Evolutionary conservation across 371 early-diverging fungal species (phyloP).

Genomic region (Blakeslea trispora): DNA sequence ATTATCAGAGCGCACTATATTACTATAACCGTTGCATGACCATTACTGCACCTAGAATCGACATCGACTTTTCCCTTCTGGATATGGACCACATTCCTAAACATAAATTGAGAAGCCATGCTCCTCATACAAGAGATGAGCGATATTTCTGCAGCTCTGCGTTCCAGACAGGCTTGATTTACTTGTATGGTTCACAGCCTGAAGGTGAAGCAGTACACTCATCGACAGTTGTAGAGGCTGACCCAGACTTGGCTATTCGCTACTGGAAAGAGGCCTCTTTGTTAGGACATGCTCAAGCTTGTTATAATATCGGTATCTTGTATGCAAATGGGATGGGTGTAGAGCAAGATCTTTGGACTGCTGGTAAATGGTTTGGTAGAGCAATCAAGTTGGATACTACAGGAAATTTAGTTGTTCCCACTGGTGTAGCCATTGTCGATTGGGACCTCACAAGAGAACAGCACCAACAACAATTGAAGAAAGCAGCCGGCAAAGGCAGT

Average conservation of each 20-base stretch:
- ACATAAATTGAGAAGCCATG: slow-evolving; percentile 36
- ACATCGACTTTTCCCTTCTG: slow-evolving; percentile 40
- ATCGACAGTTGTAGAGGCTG: slow-evolving; percentile 30
- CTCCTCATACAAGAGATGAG: slow-evolving; percentile 46
- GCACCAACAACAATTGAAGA: slow-evolving; percentile 11
- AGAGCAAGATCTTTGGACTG: slow-evolving; percentile 35
- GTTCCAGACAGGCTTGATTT: slow-evolving; percentile 52
- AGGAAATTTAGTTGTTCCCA: slow-evolving; percentile 39
- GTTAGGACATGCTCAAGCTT: slow-evolving; percentile 53
- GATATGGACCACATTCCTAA: slow-evolving; percentile 38
- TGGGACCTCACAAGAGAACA: slow-evolving; percentile 43
- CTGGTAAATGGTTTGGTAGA: slow-evolving; percentile 55
- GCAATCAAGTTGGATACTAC: slow-evolving; percentile 48
- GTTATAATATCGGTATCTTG: slow-evolving; percentile 50
- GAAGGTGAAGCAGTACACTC: slow-evolving; percentile 44
- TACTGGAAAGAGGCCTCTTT: slow-evolving; percentile 54
- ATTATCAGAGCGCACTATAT: slow-evolving; percentile 42
- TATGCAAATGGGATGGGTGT: slow-evolving; percentile 52
- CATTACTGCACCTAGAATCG: slow-evolving; percentile 47
- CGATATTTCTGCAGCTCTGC: slow-evolving; percentile 51
- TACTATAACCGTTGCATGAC: slow-evolving; percentile 54
- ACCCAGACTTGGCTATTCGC: slow-evolving; percentile 44
- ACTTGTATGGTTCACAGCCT: slow-evolving; percentile 46
- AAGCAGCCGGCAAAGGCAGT: not conserved
- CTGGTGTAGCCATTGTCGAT: slow-evolving; percentile 40